These are phyloP conservation scores for Fraxinus xanthoxyloides DNA, from an alignment of 305 asterid species.

Conservation along the genomic window DNA sequence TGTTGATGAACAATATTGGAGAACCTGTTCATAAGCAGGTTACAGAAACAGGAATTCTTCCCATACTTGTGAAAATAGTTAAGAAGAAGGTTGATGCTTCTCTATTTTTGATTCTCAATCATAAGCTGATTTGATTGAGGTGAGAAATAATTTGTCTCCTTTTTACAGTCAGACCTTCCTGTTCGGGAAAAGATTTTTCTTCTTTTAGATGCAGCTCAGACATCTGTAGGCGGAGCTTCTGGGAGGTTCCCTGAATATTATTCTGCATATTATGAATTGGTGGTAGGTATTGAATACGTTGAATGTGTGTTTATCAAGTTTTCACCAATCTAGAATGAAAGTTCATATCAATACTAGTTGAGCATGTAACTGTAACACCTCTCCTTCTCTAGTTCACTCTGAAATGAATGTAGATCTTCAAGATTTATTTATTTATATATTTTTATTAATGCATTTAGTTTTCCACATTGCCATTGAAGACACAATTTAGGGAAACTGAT, in stretches of 20 bases:
- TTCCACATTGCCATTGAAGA: background rate
- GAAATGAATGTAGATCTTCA: background rate
- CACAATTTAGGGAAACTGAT: background rate
- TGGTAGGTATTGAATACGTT: slow-evolving; percentile 52
- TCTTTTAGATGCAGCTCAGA: slow-evolving; percentile 95
- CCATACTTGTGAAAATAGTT: slow-evolving; percentile 81
- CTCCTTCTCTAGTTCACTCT: background rate
- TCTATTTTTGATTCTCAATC: slow-evolving; percentile 5
- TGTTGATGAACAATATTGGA: slow-evolving; percentile 91
- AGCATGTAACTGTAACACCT: slow-evolving; percentile 2
- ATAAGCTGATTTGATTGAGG: slow-evolving; percentile 4
- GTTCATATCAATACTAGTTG: slow-evolving; percentile 4
- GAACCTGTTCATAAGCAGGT: slow-evolving; percentile 92
- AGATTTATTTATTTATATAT: background rate
- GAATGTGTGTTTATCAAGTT: slow-evolving; percentile 9
- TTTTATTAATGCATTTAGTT: background rate
- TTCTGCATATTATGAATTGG: slow-evolving; percentile 81
- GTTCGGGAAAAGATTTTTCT: slow-evolving; percentile 88
- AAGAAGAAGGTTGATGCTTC: slow-evolving; percentile 67
- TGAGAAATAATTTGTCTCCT: slow-evolving; percentile 13
- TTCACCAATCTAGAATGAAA: slow-evolving; percentile 1
- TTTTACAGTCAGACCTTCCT: slow-evolving; percentile 68
- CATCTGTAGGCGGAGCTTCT: slow-evolving; percentile 93
- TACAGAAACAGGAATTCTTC: slow-evolving; percentile 71
- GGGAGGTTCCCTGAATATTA: slow-evolving; percentile 94